A percentile compares a stretch with the other conserved stretches of the same genome.
Conservation (phyloP, 192 early-diverging fungal genomes). For the Backusella westeae region DNA sequence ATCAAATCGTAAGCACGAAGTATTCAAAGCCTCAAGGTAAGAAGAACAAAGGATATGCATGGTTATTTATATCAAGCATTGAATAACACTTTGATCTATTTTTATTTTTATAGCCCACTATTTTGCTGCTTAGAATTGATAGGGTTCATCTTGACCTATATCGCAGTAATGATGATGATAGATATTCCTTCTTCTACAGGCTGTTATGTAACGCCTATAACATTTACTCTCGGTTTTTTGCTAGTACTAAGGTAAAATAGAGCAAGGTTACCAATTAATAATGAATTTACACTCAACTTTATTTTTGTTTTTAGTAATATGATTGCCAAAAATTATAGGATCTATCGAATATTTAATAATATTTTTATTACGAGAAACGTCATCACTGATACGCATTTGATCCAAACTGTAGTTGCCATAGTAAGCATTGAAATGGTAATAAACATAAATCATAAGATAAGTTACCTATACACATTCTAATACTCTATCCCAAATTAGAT, state of each 20-base stretch:
- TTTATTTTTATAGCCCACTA: constrained; percentile 35
- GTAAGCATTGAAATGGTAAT: constrained; percentile 41
- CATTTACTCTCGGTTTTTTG: constrained; percentile 41
- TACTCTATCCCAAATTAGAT: constrained; percentile 10
- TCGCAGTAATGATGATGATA: constrained; percentile 37
- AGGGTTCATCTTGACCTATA: constrained; percentile 46
- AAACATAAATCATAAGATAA: background rate
- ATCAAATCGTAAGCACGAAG: constrained; percentile 35
- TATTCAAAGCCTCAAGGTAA: constrained; percentile 50
- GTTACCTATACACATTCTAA: background rate
- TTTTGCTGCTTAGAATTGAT: constrained; percentile 51
- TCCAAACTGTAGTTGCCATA: constrained; percentile 41
- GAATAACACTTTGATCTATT: background rate
- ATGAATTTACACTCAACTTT: background rate
- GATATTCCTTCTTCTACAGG: constrained; percentile 31
- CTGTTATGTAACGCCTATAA: constrained; percentile 40
- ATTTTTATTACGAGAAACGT: constrained; percentile 48
- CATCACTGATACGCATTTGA: constrained; percentile 43
- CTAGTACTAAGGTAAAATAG: constrained; percentile 26
- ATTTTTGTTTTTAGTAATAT: constrained; percentile 44
- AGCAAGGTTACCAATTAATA: background rate
- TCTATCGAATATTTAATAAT: constrained; percentile 55
- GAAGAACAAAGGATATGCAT: background rate
- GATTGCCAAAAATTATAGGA: constrained; percentile 52
- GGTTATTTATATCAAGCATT: background rate